Evolutionary conservation across 1,284 basidiomycete species (phyloP).

Genomic region (Puccinia brachypodii): DNA sequence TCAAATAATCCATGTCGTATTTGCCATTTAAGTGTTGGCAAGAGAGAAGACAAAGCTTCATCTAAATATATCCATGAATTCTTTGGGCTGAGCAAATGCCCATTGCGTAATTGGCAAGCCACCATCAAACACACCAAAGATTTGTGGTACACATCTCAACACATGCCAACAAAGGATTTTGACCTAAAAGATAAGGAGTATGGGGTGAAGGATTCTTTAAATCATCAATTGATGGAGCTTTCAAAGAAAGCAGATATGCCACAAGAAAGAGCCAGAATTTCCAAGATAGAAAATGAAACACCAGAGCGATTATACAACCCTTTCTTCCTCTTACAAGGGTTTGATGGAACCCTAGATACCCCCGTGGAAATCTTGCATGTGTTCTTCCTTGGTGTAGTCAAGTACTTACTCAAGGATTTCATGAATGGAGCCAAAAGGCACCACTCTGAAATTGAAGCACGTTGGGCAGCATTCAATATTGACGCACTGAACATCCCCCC

Average conservation of each 20-base stretch:
- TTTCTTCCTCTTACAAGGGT: background rate
- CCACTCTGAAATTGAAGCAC: slow-evolving; percentile 51
- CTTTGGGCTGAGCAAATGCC: background rate
- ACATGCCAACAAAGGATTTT: background rate
- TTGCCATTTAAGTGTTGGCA: background rate
- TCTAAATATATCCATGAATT: background rate
- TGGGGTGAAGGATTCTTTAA: background rate
- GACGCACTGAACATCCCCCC: slow-evolving; percentile 54
- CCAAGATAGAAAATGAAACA: background rate
- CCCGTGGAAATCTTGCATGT: slow-evolving; percentile 2
- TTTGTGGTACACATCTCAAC: background rate
- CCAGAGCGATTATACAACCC: background rate
- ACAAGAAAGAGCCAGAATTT: too few species aligned
- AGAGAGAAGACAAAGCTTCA: background rate
- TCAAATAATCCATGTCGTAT: background rate
- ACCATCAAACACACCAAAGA: background rate
- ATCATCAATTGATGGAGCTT: background rate
- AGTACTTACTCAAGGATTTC: background rate
- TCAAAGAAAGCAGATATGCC: background rate
- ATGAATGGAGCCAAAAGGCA: too few species aligned
- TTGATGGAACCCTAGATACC: background rate
- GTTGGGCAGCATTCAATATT: slow-evolving; percentile 54
- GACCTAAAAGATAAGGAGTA: background rate
- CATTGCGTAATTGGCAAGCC: too few species aligned
- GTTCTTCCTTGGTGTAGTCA: background rate